These are phyloP conservation scores for Sugiyamaella japonica DNA, from an alignment of 1,139 yeast genomes.

Conservation along the genomic window DNA sequence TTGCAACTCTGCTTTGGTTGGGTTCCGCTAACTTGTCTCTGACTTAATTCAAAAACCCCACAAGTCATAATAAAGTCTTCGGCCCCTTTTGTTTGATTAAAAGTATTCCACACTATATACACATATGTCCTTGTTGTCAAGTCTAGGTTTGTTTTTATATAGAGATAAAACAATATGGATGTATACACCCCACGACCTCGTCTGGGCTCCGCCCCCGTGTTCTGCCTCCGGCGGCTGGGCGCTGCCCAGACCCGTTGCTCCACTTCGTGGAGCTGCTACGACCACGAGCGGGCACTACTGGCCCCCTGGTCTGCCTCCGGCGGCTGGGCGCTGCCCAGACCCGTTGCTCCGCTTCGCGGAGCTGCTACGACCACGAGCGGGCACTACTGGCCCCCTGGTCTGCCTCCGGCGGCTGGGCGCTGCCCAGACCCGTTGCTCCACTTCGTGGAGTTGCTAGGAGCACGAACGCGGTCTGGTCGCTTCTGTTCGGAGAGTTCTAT, in stretches of 20 bases:
- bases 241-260: too few relatives aligned
- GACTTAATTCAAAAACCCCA: background rate
- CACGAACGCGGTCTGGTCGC: too few relatives aligned
- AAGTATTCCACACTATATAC: constrained; percentile 6
- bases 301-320: background rate
- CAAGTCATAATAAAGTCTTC: background rate
- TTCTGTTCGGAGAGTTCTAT: too few relatives aligned
- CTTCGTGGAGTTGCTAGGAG: background rate
- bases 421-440: background rate
- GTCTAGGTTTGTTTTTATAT: background rate
- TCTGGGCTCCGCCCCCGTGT: background rate
- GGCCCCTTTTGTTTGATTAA: constrained; percentile 9
- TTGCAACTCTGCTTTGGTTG: background rate
- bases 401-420: background rate
- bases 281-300: too few relatives aligned
- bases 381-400: too few relatives aligned
- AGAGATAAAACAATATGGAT: constrained; percentile 4
- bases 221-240: too few relatives aligned
- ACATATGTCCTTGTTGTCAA: background rate
- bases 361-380: too few relatives aligned
- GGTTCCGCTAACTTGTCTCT: background rate
- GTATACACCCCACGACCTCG: background rate
- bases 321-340: background rate
- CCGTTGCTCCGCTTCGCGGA: background rate
- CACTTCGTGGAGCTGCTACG: too few relatives aligned